Base-by-base conservation (phyloP, 495 filamentous ascomycete genomes). In the Penicillium parvum region DNA sequence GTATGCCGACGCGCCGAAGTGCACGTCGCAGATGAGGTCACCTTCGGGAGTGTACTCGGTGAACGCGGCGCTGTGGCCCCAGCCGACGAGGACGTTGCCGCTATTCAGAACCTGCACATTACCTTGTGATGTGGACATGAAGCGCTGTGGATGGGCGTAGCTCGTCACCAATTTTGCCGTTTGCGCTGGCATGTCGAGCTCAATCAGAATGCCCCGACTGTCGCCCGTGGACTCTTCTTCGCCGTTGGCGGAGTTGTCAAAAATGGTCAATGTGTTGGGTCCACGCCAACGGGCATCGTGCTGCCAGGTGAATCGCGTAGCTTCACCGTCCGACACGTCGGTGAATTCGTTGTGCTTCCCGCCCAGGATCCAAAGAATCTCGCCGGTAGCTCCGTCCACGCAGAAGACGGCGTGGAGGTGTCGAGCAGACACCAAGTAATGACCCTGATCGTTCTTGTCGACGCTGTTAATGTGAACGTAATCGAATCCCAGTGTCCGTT, bases 381-480 rank as follows among this genome's bases (percentile, higher is more conserved):
- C 56, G 17, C 78, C 77, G 23, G 71, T 72, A 32, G 70, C 63
- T 33, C 72, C 68, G 50, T 72, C 71, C 17, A 82, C 63, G 29
- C 57, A 63, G 14, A 51, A 56, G 15, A 66, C 35, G 7, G 73
- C 63, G 52, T 72, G 69, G 15, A 66, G 68, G 44, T 81, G 70
- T 8, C 77, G 71, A 6, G 64, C 69, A 4, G 78, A 81, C 18
- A 81, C 62, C 4, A 81, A 50, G 43, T 79, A 81, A 39, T 71
- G 70, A 5, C 77, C 76, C 6, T 69, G 55, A 4, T 52, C 43
- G 46, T 73, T 58, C 52, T 79, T 77, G 58, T 79, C 77, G 37
- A 81, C 67, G 32, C 72, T 75, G 56, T 79, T 79, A 46, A 81
- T 69, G 47, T 80, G 77, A 56, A 75, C 78, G 52, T 74, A 79